Evolutionary conservation across 768 basidiomycete genomes (phyloP).

Genomic region (Mrakia hoshinonis): DNA sequence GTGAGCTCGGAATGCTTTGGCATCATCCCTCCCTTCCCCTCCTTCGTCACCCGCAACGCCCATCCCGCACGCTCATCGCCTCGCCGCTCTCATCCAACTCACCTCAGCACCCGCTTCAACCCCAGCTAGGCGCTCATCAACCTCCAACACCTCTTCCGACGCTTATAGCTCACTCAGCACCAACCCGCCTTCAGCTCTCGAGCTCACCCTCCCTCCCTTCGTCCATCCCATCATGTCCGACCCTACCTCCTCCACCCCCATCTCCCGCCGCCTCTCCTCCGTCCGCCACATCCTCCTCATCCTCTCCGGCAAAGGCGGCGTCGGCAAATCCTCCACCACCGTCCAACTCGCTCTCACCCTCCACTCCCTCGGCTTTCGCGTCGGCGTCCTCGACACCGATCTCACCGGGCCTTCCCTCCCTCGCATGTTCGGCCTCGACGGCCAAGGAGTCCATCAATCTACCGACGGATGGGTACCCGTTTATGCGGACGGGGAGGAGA

Average conservation of each 20-base stretch:
- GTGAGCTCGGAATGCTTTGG: background rate
- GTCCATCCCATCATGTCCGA: background rate
- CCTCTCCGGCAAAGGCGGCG: constrained; percentile 89
- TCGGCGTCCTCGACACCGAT: constrained; percentile 89
- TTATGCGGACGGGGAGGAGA: constrained; percentile 71
- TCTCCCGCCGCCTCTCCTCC: constrained; percentile 59
- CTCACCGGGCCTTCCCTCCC: constrained; percentile 91
- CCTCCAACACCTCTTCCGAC: background rate
- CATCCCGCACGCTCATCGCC: too few species aligned
- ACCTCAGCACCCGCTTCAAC: too few species aligned
- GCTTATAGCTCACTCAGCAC: too few species aligned
- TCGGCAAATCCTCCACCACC: constrained; percentile 92
- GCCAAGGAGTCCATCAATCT: constrained; percentile 79
- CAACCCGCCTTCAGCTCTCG: too few species aligned
- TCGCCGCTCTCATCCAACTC: too few species aligned
- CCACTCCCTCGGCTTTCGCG: constrained; percentile 60
- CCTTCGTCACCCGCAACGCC: background rate
- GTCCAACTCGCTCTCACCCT: constrained; percentile 85
- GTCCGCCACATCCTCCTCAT: constrained; percentile 79
- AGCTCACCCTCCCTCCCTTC: constrained; percentile 42
- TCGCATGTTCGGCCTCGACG: constrained; percentile 86
- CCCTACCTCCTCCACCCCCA: constrained; percentile 45
- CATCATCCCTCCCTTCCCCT: background rate
- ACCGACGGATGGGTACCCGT: constrained; percentile 97
- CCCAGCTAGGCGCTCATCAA: background rate